Evolutionary conservation across 345 rosid species (phyloP).

Genomic region (Eucalyptus tenuipes): DNA sequence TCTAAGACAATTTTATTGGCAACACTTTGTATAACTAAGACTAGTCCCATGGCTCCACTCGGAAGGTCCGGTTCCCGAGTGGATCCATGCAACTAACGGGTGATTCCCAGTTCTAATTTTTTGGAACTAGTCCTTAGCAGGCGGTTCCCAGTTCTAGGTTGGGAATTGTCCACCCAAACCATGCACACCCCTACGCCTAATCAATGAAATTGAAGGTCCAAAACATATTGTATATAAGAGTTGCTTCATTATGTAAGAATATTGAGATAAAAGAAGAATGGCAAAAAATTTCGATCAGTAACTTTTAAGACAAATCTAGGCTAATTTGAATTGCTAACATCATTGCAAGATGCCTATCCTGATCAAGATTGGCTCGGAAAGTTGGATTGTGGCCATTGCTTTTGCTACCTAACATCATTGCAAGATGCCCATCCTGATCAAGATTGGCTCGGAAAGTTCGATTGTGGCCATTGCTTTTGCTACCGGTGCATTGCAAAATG

Average conservation of each 20-base stretch:
- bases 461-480: too few relatives aligned
- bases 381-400: too few relatives aligned
- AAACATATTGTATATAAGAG: neutral
- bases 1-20: too few relatives aligned
- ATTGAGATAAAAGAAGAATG: neutral
- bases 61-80: rapidly evolving
- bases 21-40: too few relatives aligned
- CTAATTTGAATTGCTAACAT: neutral
- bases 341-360: neutral
- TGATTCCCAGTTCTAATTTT: too few relatives aligned
- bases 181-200: neutral
- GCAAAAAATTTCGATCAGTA: rapidly evolving
- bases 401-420: neutral
- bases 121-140: rapidly evolving
- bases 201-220: neutral
- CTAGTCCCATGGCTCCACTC: rapidly evolving
- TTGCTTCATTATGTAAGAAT: neutral
- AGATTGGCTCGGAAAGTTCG: too few relatives aligned
- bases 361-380: too few relatives aligned
- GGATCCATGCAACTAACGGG: rapidly evolving
- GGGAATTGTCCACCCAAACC: rapidly evolving
- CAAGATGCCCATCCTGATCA: too few relatives aligned
- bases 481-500: neutral
- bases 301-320: neutral
- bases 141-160: rapidly evolving